A percentile compares a stretch with the other conserved stretches of the same genome.
Evolutionary conservation across 139 green algal genomes (phyloP).

Genomic region (Coelastrella sp.): DNA sequence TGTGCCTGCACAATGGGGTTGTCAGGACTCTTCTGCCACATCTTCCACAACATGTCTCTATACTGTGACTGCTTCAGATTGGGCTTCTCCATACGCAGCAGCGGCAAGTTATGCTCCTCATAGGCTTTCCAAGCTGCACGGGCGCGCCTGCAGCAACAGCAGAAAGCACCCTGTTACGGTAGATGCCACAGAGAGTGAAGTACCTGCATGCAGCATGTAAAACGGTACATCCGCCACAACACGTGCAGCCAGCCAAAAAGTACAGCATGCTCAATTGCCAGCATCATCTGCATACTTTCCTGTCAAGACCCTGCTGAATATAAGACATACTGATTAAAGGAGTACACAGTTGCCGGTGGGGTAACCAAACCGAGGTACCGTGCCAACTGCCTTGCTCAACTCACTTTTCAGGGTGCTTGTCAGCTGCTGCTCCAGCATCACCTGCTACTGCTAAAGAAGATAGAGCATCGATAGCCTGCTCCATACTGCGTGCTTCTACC

Average conservation of each 20-base stretch:
- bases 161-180: no score
- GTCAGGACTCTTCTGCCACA: conserved; percentile 73
- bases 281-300: no score
- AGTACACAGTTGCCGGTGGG: no score
- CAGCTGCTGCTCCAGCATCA: conserved; percentile 27
- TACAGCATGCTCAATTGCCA: no score
- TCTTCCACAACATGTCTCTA: conserved; percentile 79
- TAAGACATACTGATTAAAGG: no score
- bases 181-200: no score
- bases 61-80: conserved; percentile 68
- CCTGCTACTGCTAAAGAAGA: neutral
- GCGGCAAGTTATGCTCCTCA: conserved; percentile 70
- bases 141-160: conserved; percentile 59
- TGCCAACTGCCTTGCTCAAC: no score
- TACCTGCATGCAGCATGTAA: no score
- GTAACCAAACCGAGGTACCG: no score
- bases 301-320: no score
- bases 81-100: conserved; percentile 81
- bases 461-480: conserved; percentile 48
- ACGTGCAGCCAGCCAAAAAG: no score
- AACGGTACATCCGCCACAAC: no score
- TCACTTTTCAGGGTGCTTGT: conserved; percentile 85
- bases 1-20: conserved; percentile 70
- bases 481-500: conserved; percentile 69
- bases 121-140: conserved; percentile 80